Base-by-base conservation (phyloP, 176 grass and related monocot genomes). In the Saccharum officinarum region DNA sequence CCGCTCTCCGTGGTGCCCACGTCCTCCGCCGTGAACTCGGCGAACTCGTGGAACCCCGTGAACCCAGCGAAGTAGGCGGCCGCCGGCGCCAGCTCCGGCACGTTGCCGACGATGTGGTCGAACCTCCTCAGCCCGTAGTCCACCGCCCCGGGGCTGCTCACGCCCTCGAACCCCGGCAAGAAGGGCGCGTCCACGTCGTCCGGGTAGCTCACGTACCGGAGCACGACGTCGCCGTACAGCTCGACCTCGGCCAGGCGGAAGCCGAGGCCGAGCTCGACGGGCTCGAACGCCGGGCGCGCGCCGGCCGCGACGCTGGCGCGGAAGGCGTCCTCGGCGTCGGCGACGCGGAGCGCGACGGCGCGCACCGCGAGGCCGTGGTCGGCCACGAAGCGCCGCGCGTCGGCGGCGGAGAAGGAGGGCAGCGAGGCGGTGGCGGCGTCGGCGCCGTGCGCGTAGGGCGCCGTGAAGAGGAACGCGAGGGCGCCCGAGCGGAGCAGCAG, bases 21-120 rank as follows among this genome's bases (percentile, higher is more conserved):
- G 90, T 98, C 93, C 64, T 94, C 97, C 10, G 93, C 49, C n/a
- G 94, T 93, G 85, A 98, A 98, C 88, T 98, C 97, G 4, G 93
- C 97, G 73, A 98, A 98, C 77, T 96, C 97, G 85, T 98, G 97
- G 88, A 98, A 98, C 8, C 97, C 97, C 7, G 80, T 84, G 89
- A 98, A 94, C 0, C 87, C 77, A 2, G 92, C 74, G 23, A 95
- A 54, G 88, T 98, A 95, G 7, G 68, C 66, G 7, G 86, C 52
- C 0, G 66, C 88, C 2, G 92, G 82, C 8, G 37, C 81, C 26
- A 98, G 77, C 69, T 98, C 89, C 12, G 93, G 86, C 15, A 98
- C 91, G 87, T 96, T 95, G 16, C 93, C 97, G 17, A 99, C 97
- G 68, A 94, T 80, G 83, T 99, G 97, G 86, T 96, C 97, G 63